A percentile compares a stretch with the other conserved stretches of the same genome.
Evolutionary conservation across 2,329 filamentous ascomycete genomes (phyloP).

Genomic region (Calonectria hawksworthii): DNA sequence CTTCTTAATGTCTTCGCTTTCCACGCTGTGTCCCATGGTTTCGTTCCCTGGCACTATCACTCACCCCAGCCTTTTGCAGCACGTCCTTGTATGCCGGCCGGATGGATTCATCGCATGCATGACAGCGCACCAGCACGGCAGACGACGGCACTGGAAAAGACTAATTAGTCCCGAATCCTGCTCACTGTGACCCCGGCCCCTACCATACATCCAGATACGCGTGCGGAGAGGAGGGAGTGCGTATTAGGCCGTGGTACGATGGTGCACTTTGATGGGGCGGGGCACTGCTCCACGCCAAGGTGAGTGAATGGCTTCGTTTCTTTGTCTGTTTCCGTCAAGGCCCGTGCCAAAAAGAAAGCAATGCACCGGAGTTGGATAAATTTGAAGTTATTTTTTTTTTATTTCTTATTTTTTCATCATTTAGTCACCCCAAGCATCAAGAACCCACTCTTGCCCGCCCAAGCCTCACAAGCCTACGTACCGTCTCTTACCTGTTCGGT

Average conservation of each 20-base stretch:
- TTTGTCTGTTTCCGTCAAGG: slow-evolving; percentile 32
- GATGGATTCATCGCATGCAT: slow-evolving; percentile 11
- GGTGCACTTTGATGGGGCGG: slow-evolving; percentile 38
- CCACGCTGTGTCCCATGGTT: not conserved
- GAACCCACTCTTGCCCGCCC: slow-evolving; percentile 8
- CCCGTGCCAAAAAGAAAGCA: slow-evolving; percentile 21
- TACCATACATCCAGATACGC: not conserved
- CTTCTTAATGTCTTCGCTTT: not conserved
- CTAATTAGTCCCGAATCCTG: slow-evolving; percentile 3
- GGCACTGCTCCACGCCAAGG: slow-evolving; percentile 36
- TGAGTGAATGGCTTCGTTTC: slow-evolving; percentile 29
- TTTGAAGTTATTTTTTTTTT: slow-evolving; percentile 23
- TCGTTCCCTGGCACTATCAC: not conserved
- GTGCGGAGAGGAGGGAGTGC: not conserved
- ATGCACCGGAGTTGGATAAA: not conserved
- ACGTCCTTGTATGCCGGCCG: not conserved
- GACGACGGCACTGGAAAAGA: slow-evolving; percentile 1
- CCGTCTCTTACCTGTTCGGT: slow-evolving; percentile 16
- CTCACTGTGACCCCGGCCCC: not conserved
- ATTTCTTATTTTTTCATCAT: slow-evolving; percentile 3
- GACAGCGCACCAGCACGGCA: slow-evolving; percentile 13
- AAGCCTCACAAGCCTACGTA: slow-evolving; percentile 23
- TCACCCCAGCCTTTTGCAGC: not conserved
- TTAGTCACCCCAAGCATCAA: not conserved
- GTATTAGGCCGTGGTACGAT: slow-evolving; percentile 36